These are phyloP conservation scores for Capsella bursapastoris DNA, from an alignment of 345 rosid species.

Conservation along the genomic window DNA sequence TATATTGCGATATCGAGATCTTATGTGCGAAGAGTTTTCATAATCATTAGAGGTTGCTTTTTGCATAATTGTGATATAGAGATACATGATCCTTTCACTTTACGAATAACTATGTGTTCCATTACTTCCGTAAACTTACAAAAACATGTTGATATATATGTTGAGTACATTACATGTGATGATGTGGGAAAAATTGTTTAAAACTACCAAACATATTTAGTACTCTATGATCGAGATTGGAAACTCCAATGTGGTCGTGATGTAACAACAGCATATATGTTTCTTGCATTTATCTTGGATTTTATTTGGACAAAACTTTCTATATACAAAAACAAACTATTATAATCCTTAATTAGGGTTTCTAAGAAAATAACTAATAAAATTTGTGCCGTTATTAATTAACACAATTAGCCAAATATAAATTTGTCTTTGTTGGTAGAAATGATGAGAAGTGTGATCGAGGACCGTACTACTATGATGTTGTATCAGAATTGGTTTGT, in stretches of 20 bases:
- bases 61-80: not conserved
- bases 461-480: constrained; percentile 14
- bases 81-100: not conserved
- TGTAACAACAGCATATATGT: not conserved
- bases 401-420: not conserved
- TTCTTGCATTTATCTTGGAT: not conserved
- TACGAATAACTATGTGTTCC: not conserved
- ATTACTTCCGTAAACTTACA: not conserved
- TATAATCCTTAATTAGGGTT: not conserved
- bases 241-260: not conserved
- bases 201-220: not conserved
- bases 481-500: constrained; percentile 17
- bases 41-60: not conserved
- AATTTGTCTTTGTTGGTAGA: not conserved
- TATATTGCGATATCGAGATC: not conserved
- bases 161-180: constrained; percentile 3
- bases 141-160: not conserved
- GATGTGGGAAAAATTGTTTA: not conserved
- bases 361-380: not conserved
- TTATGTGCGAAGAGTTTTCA: not conserved
- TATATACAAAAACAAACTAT: not conserved
- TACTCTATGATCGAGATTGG: not conserved
- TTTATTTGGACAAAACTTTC: not conserved
- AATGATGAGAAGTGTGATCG: constrained; percentile 24
- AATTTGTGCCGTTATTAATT: not conserved